These are phyloP conservation scores for Tolypocladium pustulatum DNA, from an alignment of 2,329 filamentous ascomycete species.

Conservation along the genomic window DNA sequence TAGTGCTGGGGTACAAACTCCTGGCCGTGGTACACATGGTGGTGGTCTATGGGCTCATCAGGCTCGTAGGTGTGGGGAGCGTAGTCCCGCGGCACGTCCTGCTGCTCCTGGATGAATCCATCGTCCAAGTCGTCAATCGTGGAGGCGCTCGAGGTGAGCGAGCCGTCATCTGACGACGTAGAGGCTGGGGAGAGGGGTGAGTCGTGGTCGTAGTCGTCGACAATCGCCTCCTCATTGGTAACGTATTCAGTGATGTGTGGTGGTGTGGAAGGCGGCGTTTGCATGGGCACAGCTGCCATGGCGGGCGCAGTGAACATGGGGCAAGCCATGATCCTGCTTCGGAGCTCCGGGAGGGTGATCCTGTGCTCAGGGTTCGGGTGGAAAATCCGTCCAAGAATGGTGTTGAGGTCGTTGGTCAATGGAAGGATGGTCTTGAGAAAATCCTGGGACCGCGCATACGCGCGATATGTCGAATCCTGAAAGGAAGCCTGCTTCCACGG, in stretches of 20 bases:
- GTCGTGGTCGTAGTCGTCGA: conserved; percentile 33
- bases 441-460: conserved; percentile 72
- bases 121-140: conserved; percentile 41
- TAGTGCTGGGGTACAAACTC: conserved; percentile 37
- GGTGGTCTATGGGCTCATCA: conserved; percentile 30
- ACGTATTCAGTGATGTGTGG: conserved; percentile 34
- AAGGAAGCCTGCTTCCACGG: conserved; percentile 95
- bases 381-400: conserved; percentile 80
- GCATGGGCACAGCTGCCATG: conserved; percentile 21
- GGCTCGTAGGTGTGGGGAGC: conserved; percentile 33
- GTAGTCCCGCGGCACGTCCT: conserved; percentile 28
- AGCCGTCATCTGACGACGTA: conserved; percentile 43
- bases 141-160: conserved; percentile 42
- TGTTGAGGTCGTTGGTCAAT: conserved; percentile 78
- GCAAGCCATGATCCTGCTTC: conserved; percentile 66
- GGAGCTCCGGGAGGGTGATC: conserved; percentile 72
- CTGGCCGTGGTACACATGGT: conserved; percentile 28
- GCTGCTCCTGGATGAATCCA: conserved; percentile 35
- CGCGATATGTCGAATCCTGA: conserved; percentile 91
- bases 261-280: conserved; percentile 31
- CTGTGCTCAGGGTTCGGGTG: conserved; percentile 73
- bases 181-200: conserved; percentile 39
- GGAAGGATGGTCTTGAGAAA: conserved; percentile 92
- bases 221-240: conserved; percentile 33
- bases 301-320: conserved; percentile 54